A percentile compares a stretch with the other conserved stretches of the same genome.
phyloP scores from a whole-genome alignment of 306 rosid genomes.

The Abrus precatorius region DNA sequence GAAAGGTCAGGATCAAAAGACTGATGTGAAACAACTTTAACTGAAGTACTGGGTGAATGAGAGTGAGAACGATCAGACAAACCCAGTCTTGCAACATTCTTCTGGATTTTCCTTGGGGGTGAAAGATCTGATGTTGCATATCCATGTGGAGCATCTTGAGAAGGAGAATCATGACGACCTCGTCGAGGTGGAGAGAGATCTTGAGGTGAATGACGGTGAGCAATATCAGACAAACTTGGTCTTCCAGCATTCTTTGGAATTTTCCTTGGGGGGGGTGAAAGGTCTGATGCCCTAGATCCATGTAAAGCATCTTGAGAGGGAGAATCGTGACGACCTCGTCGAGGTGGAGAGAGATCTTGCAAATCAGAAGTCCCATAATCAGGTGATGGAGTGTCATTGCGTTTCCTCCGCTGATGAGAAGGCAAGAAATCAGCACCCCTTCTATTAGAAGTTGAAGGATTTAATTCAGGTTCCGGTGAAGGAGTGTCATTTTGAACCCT shows the following conservation, averaged over 20 bases:
- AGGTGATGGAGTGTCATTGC: constrained; percentile 64
- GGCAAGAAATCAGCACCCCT: constrained; percentile 65
- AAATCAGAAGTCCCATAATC: constrained; percentile 47
- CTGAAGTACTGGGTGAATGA: constrained; percentile 33
- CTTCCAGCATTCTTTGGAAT: constrained; percentile 54
- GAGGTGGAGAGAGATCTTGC: constrained; percentile 67
- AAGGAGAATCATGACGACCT: constrained; percentile 49
- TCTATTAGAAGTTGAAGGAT: constrained; percentile 44
- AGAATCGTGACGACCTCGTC: constrained; percentile 53
- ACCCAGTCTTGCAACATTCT: constrained; percentile 49
- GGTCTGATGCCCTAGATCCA: constrained; percentile 55
- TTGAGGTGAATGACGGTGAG: constrained; percentile 22
- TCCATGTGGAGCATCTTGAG: constrained; percentile 48
- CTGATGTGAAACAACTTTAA: constrained; percentile 46
- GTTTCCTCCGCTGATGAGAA: constrained; percentile 42
- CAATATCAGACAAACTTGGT: constrained; percentile 42
- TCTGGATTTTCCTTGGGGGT: constrained; percentile 69
- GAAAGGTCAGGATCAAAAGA: constrained; percentile 64
- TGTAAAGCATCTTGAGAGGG: constrained; percentile 49
- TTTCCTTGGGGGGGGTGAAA: constrained; percentile 81
- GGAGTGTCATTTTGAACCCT: constrained; percentile 67
- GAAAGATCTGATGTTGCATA: constrained; percentile 65
- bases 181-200: constrained; percentile 65
- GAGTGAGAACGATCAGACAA: constrained; percentile 49
- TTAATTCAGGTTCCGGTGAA: constrained; percentile 61